Conservation (phyloP, 2,329 filamentous ascomycete genomes). For the Sarocladium oryzae region DNA sequence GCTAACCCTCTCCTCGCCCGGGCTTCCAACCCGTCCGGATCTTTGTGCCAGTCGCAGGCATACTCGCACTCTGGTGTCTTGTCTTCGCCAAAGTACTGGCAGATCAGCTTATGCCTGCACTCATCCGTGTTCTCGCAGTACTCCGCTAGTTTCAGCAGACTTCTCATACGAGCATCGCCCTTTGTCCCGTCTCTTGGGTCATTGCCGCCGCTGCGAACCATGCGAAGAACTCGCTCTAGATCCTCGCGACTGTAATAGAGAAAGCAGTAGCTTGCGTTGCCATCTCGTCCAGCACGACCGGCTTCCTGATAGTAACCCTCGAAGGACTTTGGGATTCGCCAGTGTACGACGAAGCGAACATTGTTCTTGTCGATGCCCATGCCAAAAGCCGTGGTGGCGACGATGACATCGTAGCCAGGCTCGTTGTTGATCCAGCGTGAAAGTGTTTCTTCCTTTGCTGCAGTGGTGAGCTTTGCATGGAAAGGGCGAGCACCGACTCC, state of each 20-base stretch:
- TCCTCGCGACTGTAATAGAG: constrained; percentile 89
- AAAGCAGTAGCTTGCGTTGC: constrained; percentile 79
- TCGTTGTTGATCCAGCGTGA: constrained; percentile 66
- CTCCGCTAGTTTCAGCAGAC: constrained; percentile 60
- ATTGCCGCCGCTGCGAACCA: constrained; percentile 36
- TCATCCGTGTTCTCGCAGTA: constrained; percentile 73
- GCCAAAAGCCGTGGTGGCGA: constrained; percentile 91
- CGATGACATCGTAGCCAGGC: constrained; percentile 80
- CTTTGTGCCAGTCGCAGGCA: constrained; percentile 76
- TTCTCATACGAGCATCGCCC: constrained; percentile 50
- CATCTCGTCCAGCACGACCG: constrained; percentile 82
- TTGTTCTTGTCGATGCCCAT: constrained; percentile 98
- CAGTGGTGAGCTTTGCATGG: constrained; percentile 61
- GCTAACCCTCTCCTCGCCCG: constrained; percentile 51
- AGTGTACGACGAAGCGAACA: constrained; percentile 91
- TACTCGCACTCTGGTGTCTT: constrained; percentile 55
- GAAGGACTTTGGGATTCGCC: constrained; percentile 89
- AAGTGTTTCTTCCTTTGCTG: constrained; percentile 65
- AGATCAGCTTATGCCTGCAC: constrained; percentile 73
- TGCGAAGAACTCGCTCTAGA: constrained; percentile 61
- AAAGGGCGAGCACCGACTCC: constrained; percentile 70
- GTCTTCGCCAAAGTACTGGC: constrained; percentile 69
- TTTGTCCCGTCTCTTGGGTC: constrained; percentile 27
- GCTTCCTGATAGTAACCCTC: constrained; percentile 97
- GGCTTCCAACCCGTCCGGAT: constrained; percentile 48